Percentiles rank a stretch among this genome's conserved stretches.
Conservation (phyloP, 257 asterid genomes). For the Ilex asprella region DNA sequence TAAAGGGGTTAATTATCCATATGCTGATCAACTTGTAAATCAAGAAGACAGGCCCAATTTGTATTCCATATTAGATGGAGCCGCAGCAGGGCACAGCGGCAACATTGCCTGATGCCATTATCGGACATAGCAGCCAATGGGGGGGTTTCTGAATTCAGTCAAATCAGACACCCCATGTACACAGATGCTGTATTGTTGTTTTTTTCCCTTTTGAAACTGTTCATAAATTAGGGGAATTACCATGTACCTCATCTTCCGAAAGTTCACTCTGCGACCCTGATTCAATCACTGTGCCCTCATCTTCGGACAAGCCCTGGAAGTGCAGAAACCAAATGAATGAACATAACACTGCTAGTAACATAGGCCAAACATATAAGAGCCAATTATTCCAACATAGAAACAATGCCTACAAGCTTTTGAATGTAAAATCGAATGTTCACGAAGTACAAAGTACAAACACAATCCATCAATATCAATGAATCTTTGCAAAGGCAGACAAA, state of each 20-base stretch:
- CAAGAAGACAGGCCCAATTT: too few species aligned
- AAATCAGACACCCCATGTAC: too few species aligned
- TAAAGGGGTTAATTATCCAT: too few species aligned
- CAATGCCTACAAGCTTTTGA: neutral
- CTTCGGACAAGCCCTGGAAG: slow-evolving; percentile 41
- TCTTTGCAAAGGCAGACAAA: too few species aligned
- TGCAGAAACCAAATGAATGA: neutral
- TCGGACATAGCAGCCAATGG: neutral
- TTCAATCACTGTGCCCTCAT: slow-evolving; percentile 29
- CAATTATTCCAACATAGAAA: neutral
- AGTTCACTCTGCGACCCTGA: slow-evolving; percentile 42
- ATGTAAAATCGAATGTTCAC: neutral
- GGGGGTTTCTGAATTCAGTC: too few species aligned
- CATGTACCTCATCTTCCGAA: slow-evolving; percentile 55
- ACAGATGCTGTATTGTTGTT: neutral
- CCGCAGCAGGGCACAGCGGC: neutral
- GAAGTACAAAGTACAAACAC: neutral
- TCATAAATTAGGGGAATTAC: slow-evolving; percentile 12
- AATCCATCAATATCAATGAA: too few species aligned
- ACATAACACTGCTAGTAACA: neutral
- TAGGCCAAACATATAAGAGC: neutral
- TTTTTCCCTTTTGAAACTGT: neutral
- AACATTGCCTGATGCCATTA: neutral
- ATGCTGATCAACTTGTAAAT: too few species aligned
- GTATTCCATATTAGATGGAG: neutral